A percentile compares a stretch with the other conserved stretches of the same genome.
These are phyloP conservation scores for Pharnaceum exiguum DNA, from an alignment of 148 eudicot species.

Conservation along the genomic window DNA sequence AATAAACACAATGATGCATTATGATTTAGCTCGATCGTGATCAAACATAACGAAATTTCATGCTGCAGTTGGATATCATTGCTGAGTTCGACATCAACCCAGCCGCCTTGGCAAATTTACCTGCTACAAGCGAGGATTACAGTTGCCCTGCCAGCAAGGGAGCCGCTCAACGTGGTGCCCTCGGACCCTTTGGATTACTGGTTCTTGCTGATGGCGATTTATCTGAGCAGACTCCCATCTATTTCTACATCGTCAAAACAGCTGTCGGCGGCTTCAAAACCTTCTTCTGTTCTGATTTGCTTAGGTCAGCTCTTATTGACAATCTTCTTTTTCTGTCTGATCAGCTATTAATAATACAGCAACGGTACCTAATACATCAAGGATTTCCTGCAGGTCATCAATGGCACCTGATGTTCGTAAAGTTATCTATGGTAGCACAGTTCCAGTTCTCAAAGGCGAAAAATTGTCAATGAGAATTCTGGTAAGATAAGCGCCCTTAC, in stretches of 20 bases:
- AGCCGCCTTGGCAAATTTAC: conserved; percentile 30
- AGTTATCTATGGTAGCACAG: conserved; percentile 42
- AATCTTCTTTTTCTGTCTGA: background rate
- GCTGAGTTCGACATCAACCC: conserved; percentile 56
- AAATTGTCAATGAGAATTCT: conserved; percentile 51
- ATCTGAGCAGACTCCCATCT: conserved; percentile 58
- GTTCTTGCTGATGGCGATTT: conserved; percentile 31
- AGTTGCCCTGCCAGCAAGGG: conserved; percentile 44
- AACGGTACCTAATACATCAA: background rate
- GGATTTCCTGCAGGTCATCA: conserved; percentile 66
- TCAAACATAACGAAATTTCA: background rate
- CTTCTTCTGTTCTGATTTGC: conserved; percentile 59
- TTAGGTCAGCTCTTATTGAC: conserved; percentile 28
- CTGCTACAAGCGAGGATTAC: conserved; percentile 30
- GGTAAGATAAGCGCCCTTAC: conserved; percentile 44
- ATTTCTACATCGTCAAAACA: conserved; percentile 53
- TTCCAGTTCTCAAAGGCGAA: conserved; percentile 60
- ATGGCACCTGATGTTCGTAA: conserved; percentile 52
- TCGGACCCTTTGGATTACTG: conserved; percentile 70
- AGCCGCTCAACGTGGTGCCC: conserved; percentile 51
- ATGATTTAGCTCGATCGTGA: background rate
- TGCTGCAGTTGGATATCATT: conserved; percentile 45
- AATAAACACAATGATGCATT: background rate
- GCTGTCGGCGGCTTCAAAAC: conserved; percentile 35
- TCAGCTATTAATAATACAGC: background rate